Evolutionary conservation across 164 flowering plant genomes (phyloP).

Genomic region (Platanus orientalis): DNA sequence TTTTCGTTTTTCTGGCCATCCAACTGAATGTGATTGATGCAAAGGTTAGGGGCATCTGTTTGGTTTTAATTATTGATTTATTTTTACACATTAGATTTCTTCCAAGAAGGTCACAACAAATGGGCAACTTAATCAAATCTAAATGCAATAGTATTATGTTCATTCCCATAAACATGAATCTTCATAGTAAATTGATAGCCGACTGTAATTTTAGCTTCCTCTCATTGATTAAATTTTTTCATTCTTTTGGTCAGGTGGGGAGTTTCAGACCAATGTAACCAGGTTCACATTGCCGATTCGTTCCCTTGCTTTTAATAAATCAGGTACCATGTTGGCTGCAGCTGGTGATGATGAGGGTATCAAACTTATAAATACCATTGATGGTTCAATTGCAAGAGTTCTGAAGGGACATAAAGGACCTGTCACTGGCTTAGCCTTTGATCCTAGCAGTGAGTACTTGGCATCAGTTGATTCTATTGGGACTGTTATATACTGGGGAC

Average conservation of each 20-base stretch:
- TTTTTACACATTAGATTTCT: no score
- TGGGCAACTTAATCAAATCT: no score
- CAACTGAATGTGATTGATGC: background rate
- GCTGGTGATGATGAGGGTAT: constrained; percentile 99
- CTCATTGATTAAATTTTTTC: background rate
- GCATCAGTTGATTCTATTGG: constrained; percentile 86
- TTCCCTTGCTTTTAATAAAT: constrained; percentile 72
- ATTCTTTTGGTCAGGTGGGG: constrained; percentile 58
- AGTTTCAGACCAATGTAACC: constrained; percentile 85
- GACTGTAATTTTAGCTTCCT: background rate
- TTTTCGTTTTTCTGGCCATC: background rate
- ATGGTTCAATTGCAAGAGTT: constrained; percentile 88
- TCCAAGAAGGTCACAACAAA: background rate
- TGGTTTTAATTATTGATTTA: no score
- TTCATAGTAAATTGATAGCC: background rate
- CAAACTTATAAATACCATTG: constrained; percentile 85
- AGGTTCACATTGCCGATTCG: constrained; percentile 97
- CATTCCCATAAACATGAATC: background rate
- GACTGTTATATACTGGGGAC: constrained; percentile 80
- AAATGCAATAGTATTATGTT: no score
- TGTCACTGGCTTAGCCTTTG: constrained; percentile 75
- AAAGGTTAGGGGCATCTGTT: no score
- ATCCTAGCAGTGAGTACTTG: constrained; percentile 77
- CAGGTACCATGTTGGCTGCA: constrained; percentile 90
- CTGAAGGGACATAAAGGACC: constrained; percentile 91